Percentiles rank a stretch among this genome's conserved stretches.
phyloP scores from a whole-genome alignment of 2,329 filamentous ascomycete genomes.

The Cercospora janseana region DNA sequence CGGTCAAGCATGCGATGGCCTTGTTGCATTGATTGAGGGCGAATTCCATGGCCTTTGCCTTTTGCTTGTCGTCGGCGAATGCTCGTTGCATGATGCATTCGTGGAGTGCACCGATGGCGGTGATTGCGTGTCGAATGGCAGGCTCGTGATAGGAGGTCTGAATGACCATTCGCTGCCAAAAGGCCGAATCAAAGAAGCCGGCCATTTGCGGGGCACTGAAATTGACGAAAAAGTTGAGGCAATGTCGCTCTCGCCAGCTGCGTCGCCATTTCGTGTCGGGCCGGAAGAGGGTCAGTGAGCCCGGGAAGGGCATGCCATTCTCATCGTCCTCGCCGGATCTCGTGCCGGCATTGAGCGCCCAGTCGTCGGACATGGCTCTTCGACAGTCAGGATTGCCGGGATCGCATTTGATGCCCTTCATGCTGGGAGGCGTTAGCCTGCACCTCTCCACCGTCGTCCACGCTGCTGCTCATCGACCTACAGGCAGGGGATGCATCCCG shows the following conservation, averaged over 20 bases:
- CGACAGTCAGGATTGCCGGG: conserved; percentile 32
- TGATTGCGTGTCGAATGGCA: conserved; percentile 37
- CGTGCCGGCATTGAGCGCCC: conserved; percentile 30
- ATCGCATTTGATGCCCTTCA: conserved; percentile 34
- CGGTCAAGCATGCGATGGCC: conserved; percentile 35
- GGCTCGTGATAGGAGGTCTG: conserved; percentile 37
- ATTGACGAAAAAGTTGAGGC: conserved; percentile 37
- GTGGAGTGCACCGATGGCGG: conserved; percentile 36
- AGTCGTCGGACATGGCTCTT: conserved; percentile 33
- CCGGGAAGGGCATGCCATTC: conserved; percentile 8
- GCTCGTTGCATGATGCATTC: conserved; percentile 37
- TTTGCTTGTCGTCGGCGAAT: conserved; percentile 34
- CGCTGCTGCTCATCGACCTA: conserved; percentile 21
- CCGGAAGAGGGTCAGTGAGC: conserved; percentile 24
- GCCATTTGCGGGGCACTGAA: conserved; percentile 42
- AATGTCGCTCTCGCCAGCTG: conserved; percentile 36
- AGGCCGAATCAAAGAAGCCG: conserved; percentile 36
- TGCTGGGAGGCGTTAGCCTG: conserved; percentile 17
- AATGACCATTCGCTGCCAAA: conserved; percentile 38
- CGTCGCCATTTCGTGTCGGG: conserved; percentile 35
- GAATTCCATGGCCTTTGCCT: conserved; percentile 36
- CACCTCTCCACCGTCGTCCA: background rate
- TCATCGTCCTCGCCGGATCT: conserved; percentile 24
- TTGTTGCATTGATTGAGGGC: conserved; percentile 36
- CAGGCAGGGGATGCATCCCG: conserved; percentile 38